Evolutionary conservation across 208 protist genomes (phyloP).

Genomic region (Strigomonas culicis): DNA sequence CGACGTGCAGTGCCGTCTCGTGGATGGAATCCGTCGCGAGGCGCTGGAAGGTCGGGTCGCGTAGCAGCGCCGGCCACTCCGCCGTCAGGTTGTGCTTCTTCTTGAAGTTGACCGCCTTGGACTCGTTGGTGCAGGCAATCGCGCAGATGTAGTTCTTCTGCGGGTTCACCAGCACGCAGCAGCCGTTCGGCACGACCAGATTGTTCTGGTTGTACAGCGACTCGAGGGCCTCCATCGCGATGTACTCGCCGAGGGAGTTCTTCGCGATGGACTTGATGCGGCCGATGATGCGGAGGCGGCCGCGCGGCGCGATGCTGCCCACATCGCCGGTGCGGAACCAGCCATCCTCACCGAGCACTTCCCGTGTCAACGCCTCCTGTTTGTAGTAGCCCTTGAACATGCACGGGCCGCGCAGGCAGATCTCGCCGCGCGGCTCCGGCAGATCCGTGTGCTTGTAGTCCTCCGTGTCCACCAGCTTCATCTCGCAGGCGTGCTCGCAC

Average conservation of each 20-base stretch:
- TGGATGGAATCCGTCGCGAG: too few relatives aligned
- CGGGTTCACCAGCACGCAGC: conserved; percentile 45
- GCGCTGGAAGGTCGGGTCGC: conserved; percentile 13
- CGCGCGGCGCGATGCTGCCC: conserved; percentile 47
- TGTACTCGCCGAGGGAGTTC: conserved; percentile 90
- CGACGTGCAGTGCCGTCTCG: too few relatives aligned
- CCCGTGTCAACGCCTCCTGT: conserved; percentile 75
- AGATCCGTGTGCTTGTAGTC: conserved; percentile 74
- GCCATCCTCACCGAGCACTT: conserved; percentile 72
- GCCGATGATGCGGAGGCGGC: conserved; percentile 71
- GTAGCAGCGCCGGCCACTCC: conserved; percentile 36
- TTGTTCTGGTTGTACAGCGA: conserved; percentile 58
- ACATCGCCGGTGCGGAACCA: conserved; percentile 91
- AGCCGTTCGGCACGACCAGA: conserved; percentile 47
- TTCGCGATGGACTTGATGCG: conserved; percentile 91
- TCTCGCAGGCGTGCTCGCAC: conserved; percentile 49
- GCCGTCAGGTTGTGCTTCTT: conserved; percentile 34
- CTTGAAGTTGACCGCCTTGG: conserved; percentile 41
- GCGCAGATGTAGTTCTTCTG: conserved; percentile 55
- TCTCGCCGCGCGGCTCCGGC: conserved; percentile 73
- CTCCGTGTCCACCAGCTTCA: conserved; percentile 89
- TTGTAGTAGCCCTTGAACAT: conserved; percentile 91
- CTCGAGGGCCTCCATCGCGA: conserved; percentile 85
- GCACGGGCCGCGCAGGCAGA: conserved; percentile 72
- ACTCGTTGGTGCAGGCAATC: conserved; percentile 53